Evolutionary conservation across 768 basidiomycete species (phyloP).

Genomic region (Coprinellus micaceus): DNA sequence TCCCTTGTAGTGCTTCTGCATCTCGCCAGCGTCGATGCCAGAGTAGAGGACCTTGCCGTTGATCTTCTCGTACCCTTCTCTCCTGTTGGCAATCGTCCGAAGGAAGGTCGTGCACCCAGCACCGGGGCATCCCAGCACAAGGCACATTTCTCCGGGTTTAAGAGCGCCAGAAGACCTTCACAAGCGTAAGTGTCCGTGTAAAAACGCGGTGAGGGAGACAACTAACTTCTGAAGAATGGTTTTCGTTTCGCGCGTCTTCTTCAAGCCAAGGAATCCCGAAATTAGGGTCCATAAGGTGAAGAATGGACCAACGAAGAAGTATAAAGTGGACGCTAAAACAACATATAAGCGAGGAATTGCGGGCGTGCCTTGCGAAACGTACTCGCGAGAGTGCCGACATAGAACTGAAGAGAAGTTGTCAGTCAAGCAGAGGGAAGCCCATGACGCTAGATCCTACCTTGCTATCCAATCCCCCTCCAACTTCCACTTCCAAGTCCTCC

Average conservation of each 20-base stretch:
- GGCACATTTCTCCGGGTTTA: slow-evolving; percentile 82
- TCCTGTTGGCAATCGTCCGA: slow-evolving; percentile 76
- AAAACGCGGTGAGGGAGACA: not conserved
- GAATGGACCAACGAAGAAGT: slow-evolving; percentile 52
- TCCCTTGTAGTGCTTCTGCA: slow-evolving; percentile 72
- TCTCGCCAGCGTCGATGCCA: slow-evolving; percentile 72
- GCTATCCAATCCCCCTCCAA: slow-evolving; percentile 48
- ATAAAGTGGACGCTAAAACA: slow-evolving; percentile 44
- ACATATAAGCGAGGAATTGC: not conserved
- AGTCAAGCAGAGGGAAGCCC: not conserved
- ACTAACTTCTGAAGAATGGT: slow-evolving; percentile 59
- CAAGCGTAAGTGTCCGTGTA: too few relatives aligned
- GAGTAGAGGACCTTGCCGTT: slow-evolving; percentile 77
- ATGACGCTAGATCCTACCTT: slow-evolving; percentile 38
- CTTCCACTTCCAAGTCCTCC: slow-evolving; percentile 64
- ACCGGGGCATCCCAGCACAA: slow-evolving; percentile 79
- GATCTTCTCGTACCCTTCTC: slow-evolving; percentile 60
- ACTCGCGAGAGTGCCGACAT: slow-evolving; percentile 60
- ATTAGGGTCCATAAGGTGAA: slow-evolving; percentile 44
- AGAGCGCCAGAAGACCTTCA: slow-evolving; percentile 63
- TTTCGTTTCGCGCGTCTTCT: slow-evolving; percentile 35
- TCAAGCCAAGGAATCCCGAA: slow-evolving; percentile 35
- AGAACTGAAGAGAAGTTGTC: slow-evolving; percentile 35
- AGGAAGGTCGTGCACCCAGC: slow-evolving; percentile 86
- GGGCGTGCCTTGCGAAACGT: slow-evolving; percentile 17